phyloP scores from a whole-genome alignment of 1,139 yeast species.

The Hanseniaspora sp. region DNA sequence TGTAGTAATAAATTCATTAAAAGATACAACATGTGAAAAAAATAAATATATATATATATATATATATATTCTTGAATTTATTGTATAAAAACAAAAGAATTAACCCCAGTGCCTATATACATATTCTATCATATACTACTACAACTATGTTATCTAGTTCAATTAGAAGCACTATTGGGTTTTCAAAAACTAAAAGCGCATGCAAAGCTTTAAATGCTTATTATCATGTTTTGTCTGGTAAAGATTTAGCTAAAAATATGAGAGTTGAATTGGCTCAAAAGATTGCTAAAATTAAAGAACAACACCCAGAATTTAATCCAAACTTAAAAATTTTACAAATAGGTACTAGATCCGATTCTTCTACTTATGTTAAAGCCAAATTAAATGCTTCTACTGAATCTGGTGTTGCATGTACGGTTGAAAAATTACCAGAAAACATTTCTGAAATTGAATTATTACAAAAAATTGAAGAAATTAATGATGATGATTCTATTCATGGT shows the following conservation, averaged over 20 bases:
- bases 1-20: no score
- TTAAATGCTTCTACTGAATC: conserved; percentile 61
- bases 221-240: conserved; percentile 34
- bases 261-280: conserved; percentile 36
- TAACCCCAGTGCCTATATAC: no score
- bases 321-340: conserved; percentile 61
- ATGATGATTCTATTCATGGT: conserved; percentile 58
- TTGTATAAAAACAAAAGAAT: no score
- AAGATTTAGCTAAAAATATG: conserved; percentile 30
- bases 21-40: no score
- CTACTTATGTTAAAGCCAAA: conserved; percentile 66
- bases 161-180: not conserved
- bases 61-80: no score
- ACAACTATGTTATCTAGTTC: not conserved
- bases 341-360: conserved; percentile 65
- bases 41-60: no score
- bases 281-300: conserved; percentile 38
- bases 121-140: not conserved
- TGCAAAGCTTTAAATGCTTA: not conserved
- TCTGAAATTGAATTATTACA: conserved; percentile 46
- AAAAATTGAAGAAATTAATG: conserved; percentile 46
- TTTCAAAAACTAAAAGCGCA: not conserved
- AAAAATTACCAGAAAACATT: conserved; percentile 47
- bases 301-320: conserved; percentile 48
- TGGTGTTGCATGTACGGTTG: conserved; percentile 47